Evolutionary conservation across 257 asterid species (phyloP).

Genomic region (Capsicum baccatum): DNA sequence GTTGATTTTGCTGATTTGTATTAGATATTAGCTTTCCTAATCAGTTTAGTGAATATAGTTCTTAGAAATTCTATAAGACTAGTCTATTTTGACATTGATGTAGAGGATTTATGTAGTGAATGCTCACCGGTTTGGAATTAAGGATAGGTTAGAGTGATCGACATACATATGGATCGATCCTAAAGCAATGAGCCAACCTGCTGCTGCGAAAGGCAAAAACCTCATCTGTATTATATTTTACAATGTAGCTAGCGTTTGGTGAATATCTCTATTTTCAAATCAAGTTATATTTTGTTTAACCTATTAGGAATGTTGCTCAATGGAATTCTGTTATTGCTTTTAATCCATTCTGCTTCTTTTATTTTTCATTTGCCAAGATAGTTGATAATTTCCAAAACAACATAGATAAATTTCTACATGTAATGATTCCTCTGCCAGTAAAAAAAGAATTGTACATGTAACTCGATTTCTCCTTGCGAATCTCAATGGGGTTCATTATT

Average conservation of each 20-base stretch:
- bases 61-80: neutral
- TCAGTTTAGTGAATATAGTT: neutral
- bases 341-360: too few species aligned
- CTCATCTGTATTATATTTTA: neutral
- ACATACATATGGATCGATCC: neutral
- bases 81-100: neutral
- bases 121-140: neutral
- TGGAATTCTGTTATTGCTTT: too few species aligned
- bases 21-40: neutral
- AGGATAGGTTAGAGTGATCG: neutral
- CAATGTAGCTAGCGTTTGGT: neutral
- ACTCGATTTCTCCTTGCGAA: too few species aligned
- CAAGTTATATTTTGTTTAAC: too few species aligned
- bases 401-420: too few species aligned
- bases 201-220: neutral
- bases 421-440: too few species aligned
- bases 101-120: neutral
- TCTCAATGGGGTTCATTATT: too few species aligned
- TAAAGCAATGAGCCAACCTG: neutral
- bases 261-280: neutral
- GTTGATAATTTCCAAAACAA: too few species aligned
- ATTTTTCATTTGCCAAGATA: too few species aligned
- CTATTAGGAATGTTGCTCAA: too few species aligned
- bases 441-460: too few species aligned
- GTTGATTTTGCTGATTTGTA: neutral